Conservation (phyloP, 2,329 filamentous ascomycete species). For the Exutisphaerella laricina region DNA sequence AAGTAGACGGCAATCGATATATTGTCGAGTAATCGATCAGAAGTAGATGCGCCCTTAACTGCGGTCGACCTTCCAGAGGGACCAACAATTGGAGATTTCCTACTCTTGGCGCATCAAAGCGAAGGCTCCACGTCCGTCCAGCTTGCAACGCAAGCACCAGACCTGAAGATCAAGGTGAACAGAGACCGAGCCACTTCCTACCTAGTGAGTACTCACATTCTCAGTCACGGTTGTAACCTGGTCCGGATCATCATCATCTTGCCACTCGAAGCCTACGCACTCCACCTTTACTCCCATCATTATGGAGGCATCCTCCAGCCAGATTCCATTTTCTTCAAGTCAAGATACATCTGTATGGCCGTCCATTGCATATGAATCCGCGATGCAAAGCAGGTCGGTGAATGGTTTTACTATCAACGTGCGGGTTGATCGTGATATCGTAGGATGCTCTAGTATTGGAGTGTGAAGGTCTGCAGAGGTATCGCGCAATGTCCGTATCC, state of each 20-base stretch:
- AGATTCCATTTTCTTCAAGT: slow-evolving; percentile 7
- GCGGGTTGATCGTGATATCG: not conserved
- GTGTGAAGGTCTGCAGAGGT: too few relatives aligned
- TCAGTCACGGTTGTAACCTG: slow-evolving; percentile 3
- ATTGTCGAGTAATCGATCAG: too few relatives aligned
- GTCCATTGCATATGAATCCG: not conserved
- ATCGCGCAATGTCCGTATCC: too few relatives aligned
- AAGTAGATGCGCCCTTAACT: too few relatives aligned
- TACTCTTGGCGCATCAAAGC: slow-evolving; percentile 5
- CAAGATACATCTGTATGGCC: slow-evolving; percentile 3
- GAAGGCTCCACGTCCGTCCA: slow-evolving; percentile 5
- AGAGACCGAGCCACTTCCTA: too few relatives aligned
- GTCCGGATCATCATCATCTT: slow-evolving; percentile 4
- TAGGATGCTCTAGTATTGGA: too few relatives aligned
- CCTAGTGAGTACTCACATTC: slow-evolving; percentile 10
- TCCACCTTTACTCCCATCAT: slow-evolving; percentile 8
- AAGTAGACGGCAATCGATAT: too few relatives aligned
- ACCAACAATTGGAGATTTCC: not conserved
- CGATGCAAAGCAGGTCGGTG: not conserved
- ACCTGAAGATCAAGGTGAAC: slow-evolving; percentile 2
- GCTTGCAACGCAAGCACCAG: slow-evolving; percentile 5
- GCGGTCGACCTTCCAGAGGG: slow-evolving; percentile 11
- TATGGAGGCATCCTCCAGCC: slow-evolving; percentile 10
- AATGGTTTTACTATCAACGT: not conserved
- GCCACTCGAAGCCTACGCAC: not conserved